phyloP scores from a whole-genome alignment of 352 stramenopile species.

The Nothophytophthora sp. region DNA sequence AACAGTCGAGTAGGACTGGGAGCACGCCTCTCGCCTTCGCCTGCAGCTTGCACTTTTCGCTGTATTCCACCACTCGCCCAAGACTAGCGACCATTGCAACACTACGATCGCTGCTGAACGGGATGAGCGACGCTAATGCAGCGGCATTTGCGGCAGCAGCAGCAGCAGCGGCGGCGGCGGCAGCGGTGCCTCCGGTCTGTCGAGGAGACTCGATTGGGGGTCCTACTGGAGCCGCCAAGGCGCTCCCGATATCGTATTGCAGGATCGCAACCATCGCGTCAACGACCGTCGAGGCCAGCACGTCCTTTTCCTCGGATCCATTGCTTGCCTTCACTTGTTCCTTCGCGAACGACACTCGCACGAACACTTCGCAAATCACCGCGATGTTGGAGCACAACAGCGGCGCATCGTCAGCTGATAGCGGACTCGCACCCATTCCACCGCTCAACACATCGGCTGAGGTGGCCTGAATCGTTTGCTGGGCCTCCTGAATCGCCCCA shows the following conservation, averaged over 20 bases:
- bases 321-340: slow-evolving; percentile 7
- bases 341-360: slow-evolving; percentile 38
- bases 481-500: slow-evolving; percentile 20
- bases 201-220: slow-evolving; percentile 10
- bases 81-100: slow-evolving; percentile 43
- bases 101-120: slow-evolving; percentile 32
- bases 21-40: slow-evolving; percentile 40
- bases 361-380: slow-evolving; percentile 35
- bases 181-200: slow-evolving; percentile 7
- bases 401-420: slow-evolving; percentile 32
- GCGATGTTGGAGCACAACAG: slow-evolving; percentile 31
- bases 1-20: slow-evolving; percentile 40
- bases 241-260: slow-evolving; percentile 33
- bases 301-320: not conserved
- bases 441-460: slow-evolving; percentile 10
- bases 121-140: slow-evolving; percentile 22
- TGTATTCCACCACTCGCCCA: slow-evolving; percentile 50
- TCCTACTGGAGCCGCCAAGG: slow-evolving; percentile 13
- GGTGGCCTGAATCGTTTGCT: slow-evolving; percentile 20
- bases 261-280: slow-evolving; percentile 42
- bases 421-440: slow-evolving; percentile 22
- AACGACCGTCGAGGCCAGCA: slow-evolving; percentile 22
- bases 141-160: too few relatives aligned
- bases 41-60: slow-evolving; percentile 36
- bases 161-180: slow-evolving; percentile 17